Base-by-base conservation (phyloP, 345 rosid genomes). In the Arabidopsis suecica region DNA sequence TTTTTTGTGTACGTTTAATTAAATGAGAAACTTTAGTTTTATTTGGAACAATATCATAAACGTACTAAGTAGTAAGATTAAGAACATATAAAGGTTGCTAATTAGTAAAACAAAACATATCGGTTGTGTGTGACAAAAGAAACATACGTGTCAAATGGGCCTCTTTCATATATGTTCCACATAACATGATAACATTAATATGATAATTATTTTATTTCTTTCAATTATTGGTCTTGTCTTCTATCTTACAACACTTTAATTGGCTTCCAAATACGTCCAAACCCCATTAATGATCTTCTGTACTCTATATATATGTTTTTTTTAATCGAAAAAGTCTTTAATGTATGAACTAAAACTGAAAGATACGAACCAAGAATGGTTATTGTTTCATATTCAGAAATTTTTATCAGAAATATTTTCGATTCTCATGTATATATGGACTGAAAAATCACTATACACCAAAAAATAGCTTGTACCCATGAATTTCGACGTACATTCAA, bases 201-300 rank as follows among this genome's bases (percentile, higher is more conserved):
- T 44, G 45, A 41, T 18, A 33, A 33, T 32, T 9, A 59, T 28
- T 28, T 32, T 16, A 6, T 61, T 55, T 71, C 54, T 63, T 60
- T 71, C 80, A 77, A 71, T 77, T 77, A 77, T 77, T 77, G 72
- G 76, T 55, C 71, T 56, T 63, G 76, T 56, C 66, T 71, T 71
- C 30, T 70, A 70, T 69, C 80, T 47, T 56, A 77, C 76, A 38
- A 77, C 76, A 70, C 41, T 55, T 70, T 13, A 11, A 77, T 63
- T 69, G 75, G 76, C 32, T 61, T 14, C 44, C 72, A 57, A 20
- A 36, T 77, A 70, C 55, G 6, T 64, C 67, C 80, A 77, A 77
- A 48, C 5, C 38, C 38, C 59, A 64, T 48, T 48, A 56, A 64
- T 77, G 72, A 40, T 40, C 41, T 50, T 71, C 44, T 49, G 3